Percentiles rank a stretch among this genome's conserved stretches.
phyloP scores from a whole-genome alignment of 768 basidiomycete genomes.

The Chalciporus chontae region DNA sequence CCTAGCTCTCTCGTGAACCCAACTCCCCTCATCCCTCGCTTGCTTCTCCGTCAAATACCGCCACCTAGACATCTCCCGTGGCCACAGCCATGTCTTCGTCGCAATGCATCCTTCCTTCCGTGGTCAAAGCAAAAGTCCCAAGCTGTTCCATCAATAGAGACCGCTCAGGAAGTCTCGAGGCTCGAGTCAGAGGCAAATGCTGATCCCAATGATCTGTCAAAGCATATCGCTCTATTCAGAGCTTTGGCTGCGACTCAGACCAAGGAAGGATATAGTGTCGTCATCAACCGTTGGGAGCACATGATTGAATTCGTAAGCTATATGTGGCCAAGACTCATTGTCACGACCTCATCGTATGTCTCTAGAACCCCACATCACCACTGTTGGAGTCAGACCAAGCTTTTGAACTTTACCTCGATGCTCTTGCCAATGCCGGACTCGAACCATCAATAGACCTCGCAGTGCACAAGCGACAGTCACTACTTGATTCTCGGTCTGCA shows the following conservation, averaged over 20 bases:
- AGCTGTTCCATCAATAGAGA: slow-evolving; percentile 51
- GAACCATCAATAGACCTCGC: slow-evolving; percentile 57
- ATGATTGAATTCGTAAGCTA: slow-evolving; percentile 77
- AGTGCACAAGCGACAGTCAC: slow-evolving; percentile 63
- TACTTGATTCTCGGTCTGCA: slow-evolving; percentile 43
- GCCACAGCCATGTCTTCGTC: slow-evolving; percentile 19
- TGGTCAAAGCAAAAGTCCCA: slow-evolving; percentile 34
- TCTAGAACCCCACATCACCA: slow-evolving; percentile 65
- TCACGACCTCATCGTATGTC: slow-evolving; percentile 7
- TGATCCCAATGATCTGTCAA: slow-evolving; percentile 61
- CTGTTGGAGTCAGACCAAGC: slow-evolving; percentile 66
- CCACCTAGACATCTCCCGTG: slow-evolving; percentile 40
- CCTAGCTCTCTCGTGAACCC: slow-evolving; percentile 16
- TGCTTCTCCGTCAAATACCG: slow-evolving; percentile 12
- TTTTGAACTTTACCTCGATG: slow-evolving; percentile 73
- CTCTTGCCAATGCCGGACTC: slow-evolving; percentile 57
- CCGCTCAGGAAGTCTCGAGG: slow-evolving; percentile 66
- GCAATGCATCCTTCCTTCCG: slow-evolving; percentile 28
- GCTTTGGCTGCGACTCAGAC: slow-evolving; percentile 64
- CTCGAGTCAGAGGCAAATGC: slow-evolving; percentile 78
- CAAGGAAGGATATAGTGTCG: slow-evolving; percentile 64
- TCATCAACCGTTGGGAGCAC: slow-evolving; percentile 79
- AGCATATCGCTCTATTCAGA: slow-evolving; percentile 67
- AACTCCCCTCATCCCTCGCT: slow-evolving; percentile 2
- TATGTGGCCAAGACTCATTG: background rate